Evolutionary conservation across 2,329 filamentous ascomycete species (phyloP).

Genomic region (Diaporthe helianthi): DNA sequence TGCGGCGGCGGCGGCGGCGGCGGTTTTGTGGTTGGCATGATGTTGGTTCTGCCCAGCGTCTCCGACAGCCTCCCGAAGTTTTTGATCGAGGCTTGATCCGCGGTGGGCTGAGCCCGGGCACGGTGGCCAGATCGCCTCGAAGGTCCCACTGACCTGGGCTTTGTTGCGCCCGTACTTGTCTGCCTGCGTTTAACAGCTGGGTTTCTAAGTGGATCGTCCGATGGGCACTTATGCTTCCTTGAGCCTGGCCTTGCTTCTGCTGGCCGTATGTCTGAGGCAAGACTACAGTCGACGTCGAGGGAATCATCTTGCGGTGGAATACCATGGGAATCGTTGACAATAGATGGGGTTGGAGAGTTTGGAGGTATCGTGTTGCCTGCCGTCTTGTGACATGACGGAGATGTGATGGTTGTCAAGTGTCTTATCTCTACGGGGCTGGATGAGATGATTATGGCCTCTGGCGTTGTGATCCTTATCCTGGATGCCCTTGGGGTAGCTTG

Average conservation of each 20-base stretch:
- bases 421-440: conserved; percentile 40
- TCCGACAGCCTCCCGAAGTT: conserved; percentile 42
- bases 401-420: conserved; percentile 17
- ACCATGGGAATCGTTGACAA: not conserved
- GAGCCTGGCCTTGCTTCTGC: not conserved
- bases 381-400: not conserved
- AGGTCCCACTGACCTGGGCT: not conserved
- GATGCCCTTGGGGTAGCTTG: conserved; percentile 43
- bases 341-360: not conserved
- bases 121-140: not conserved
- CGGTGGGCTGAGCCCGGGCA: not conserved
- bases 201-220: not conserved
- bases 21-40: not conserved
- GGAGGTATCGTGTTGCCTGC: not conserved
- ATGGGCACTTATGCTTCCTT: not conserved
- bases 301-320: not conserved
- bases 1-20: not conserved
- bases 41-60: conserved; percentile 12
- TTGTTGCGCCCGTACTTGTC: not conserved
- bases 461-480: conserved; percentile 26
- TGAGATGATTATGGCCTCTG: conserved; percentile 40
- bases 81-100: conserved; percentile 35
- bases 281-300: not conserved
- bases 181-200: conserved; percentile 25
- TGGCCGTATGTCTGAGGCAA: not conserved